A percentile compares a stretch with the other conserved stretches of the same genome.
Conservation (phyloP, 139 green algal genomes). For the Chlorella sp. region DNA sequence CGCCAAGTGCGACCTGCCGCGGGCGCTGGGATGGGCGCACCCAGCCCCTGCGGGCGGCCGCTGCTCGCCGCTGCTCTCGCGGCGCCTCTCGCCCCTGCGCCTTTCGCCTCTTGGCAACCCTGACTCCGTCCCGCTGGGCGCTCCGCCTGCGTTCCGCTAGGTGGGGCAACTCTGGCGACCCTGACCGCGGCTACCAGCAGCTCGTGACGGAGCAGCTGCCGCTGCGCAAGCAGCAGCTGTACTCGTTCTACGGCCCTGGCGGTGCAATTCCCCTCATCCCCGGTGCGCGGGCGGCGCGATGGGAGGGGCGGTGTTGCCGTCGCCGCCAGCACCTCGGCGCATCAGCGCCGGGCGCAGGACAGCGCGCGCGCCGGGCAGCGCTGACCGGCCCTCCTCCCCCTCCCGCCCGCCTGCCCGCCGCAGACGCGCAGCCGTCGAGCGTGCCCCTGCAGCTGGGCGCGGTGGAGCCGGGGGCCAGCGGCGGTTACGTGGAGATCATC, state of each 20-base stretch:
- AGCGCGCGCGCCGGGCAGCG: neutral
- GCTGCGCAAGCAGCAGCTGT: slow-evolving; percentile 57
- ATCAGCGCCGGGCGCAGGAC: neutral
- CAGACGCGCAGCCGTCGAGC: slow-evolving; percentile 23
- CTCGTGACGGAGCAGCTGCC: slow-evolving; percentile 64
- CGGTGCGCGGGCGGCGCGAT: neutral
- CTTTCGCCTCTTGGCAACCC: no score
- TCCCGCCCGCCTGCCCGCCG: neutral
- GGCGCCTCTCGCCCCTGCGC: no score
- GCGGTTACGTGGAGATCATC: slow-evolving; percentile 55
- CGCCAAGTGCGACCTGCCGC: slow-evolving; percentile 55
- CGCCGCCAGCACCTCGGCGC: no score
- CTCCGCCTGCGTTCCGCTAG: no score
- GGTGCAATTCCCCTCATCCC: slow-evolving; percentile 55
- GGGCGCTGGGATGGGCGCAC: no score
- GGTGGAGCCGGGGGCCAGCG: neutral
- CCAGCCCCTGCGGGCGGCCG: no score
- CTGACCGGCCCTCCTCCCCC: neutral
- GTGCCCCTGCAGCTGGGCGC: slow-evolving; percentile 30
- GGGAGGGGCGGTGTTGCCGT: no score
- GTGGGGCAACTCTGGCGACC: slow-evolving; percentile 40
- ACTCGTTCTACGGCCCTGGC: slow-evolving; percentile 47
- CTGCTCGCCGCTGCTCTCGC: no score
- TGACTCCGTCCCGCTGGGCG: no score
- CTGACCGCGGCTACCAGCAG: slow-evolving; percentile 62